A percentile compares a stretch with the other conserved stretches of the same genome.
These are phyloP conservation scores for Aspergillus olivimuriae DNA, from an alignment of 495 filamentous ascomycete species.

Conservation along the genomic window DNA sequence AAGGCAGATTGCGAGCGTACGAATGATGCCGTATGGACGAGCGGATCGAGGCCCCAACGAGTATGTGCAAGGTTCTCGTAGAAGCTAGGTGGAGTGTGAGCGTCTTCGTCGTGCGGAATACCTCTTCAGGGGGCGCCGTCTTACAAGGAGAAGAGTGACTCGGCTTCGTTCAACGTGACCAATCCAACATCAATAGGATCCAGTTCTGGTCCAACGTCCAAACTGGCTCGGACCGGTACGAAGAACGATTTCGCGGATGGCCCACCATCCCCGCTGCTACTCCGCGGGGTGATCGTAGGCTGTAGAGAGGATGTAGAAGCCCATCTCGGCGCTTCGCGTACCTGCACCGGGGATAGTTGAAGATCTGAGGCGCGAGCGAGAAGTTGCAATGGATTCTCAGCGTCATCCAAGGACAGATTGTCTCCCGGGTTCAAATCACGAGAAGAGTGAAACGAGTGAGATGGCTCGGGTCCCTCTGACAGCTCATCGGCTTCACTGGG, in stretches of 20 bases:
- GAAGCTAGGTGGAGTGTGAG: conserved; percentile 40
- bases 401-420: conserved; percentile 58
- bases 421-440: conserved; percentile 34
- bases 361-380: conserved; percentile 66
- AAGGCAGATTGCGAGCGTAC: conserved; percentile 62
- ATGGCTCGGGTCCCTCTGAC: conserved; percentile 21
- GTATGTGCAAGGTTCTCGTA: conserved; percentile 66
- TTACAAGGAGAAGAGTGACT: conserved; percentile 58
- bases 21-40: conserved; percentile 56
- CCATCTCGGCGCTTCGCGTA: conserved; percentile 12
- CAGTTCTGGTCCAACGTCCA: conserved; percentile 54
- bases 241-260: conserved; percentile 48
- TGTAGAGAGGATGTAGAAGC: conserved; percentile 12
- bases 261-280: conserved; percentile 1
- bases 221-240: conserved; percentile 49
- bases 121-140: conserved; percentile 4
- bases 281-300: conserved; percentile 6
- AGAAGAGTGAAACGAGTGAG: conserved; percentile 19
- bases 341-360: conserved; percentile 44
- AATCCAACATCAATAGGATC: conserved; percentile 65
- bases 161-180: conserved; percentile 54
- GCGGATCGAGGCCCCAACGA: conserved; percentile 64
- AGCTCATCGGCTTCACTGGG: conserved; percentile 21
- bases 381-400: conserved; percentile 66
- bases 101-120: background rate